Percentiles rank a stretch among this genome's conserved stretches.
Conservation (phyloP, 139 green algal genomes). For the Dunaliella primolecta region DNA sequence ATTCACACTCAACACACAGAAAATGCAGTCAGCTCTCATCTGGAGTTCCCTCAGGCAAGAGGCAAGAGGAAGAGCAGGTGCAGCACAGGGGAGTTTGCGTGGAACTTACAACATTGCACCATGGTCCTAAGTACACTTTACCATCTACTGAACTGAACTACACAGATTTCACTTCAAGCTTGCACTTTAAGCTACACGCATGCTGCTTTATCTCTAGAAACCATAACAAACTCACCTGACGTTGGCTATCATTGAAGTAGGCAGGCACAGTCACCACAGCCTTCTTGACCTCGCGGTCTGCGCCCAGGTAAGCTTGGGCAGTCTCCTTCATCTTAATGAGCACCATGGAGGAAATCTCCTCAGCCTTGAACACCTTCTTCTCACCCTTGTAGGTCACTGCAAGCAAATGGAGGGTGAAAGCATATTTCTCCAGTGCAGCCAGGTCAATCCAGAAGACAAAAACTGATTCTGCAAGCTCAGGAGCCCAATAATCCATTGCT, state of each 20-base stretch:
- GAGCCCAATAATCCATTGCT: background rate
- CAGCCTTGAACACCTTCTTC: conserved; percentile 86
- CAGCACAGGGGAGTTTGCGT: no score
- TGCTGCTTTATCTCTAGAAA: no score
- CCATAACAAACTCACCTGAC: conserved; percentile 74
- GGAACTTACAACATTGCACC: no score
- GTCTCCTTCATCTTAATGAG: conserved; percentile 98
- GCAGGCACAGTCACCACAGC: conserved; percentile 95
- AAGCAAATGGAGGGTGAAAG: background rate
- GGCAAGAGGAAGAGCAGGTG: no score
- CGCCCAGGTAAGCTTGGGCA: conserved; percentile 67
- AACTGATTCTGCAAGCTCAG: background rate
- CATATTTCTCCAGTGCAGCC: no score
- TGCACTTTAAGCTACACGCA: no score
- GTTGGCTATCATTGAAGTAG: conserved; percentile 99
- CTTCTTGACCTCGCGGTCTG: conserved; percentile 80
- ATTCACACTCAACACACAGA: no score
- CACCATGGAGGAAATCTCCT: conserved; percentile 97
- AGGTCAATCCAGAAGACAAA: background rate
- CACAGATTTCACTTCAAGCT: no score
- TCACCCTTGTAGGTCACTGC: conserved; percentile 94
- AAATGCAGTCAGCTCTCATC: no score
- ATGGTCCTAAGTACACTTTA: no score
- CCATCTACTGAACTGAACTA: no score
- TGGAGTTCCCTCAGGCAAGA: no score